Evolutionary conservation across 2,329 filamentous ascomycete genomes (phyloP), one percentile per base, ranked within the genome.

Genomic region (Aspergillaceae sp.): DNA sequence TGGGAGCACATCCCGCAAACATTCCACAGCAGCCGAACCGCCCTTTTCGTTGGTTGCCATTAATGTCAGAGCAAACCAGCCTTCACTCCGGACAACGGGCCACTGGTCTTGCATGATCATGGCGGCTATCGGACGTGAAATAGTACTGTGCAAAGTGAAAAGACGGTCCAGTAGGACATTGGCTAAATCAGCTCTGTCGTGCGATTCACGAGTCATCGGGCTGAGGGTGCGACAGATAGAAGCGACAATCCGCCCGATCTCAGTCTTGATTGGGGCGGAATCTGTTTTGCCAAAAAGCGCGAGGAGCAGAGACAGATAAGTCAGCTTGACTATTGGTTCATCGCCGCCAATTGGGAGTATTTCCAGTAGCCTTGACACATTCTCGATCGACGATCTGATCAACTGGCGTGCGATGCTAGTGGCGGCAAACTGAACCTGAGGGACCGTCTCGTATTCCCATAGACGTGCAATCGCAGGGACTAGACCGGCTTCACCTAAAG

Each of bases 51-150:
- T 62, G 5, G 63, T 66, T 7, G 68, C 68, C 64, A 74, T 72
- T 40, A 75, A 49, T 4, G 71, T 71, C 29, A 75, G 55, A 9
- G 70, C 69, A 56, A 75, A 74, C 65, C 71, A 72, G 2, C 71
- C 73, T 54, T 75, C 72, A 42, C 69, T 71, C 26, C 69, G 62
- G 40, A 74, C 65, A 32, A 74, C 67, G 19, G 71, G 69, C 67
- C 72, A 74, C 47, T 72, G 67, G 4, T 67, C 63, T 47, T 74
- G 71, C 2, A 62, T 62, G 26, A 71, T 56, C 68, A 75, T 73
- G 28, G 64, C 62, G 40, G 63, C 66, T 32, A 73, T 47, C 9
- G 71, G 69, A 27, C 60, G 57, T 4, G 67, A 62, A 46, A 72
- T 51, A 11, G 59, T 59, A 34, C 57, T 42, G 37, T 71, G 66